Evolutionary conservation across 176 grass and related monocot species (phyloP).

Genomic region (Oryza brachyantha): DNA sequence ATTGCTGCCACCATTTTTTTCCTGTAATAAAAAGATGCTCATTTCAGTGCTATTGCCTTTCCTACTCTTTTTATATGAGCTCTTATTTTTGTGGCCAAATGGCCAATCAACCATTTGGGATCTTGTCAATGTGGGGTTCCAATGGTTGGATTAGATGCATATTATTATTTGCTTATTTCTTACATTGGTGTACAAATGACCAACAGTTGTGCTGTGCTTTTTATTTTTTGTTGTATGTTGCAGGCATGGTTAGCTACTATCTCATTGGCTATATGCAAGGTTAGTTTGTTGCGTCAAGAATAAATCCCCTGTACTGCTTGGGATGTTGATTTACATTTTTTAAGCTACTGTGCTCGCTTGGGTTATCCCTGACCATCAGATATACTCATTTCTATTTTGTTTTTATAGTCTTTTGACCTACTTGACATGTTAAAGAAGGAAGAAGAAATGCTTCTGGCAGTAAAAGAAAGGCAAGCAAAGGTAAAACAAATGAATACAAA

Average conservation of each 20-base stretch:
- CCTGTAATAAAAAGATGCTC: not conserved
- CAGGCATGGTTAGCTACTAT: slow-evolving; percentile 76
- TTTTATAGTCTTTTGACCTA: slow-evolving; percentile 74
- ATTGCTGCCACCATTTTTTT: not conserved
- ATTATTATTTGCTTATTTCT: not conserved
- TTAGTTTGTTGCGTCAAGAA: slow-evolving; percentile 30
- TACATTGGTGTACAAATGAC: not conserved
- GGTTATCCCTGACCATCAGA: not conserved
- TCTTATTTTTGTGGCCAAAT: not conserved
- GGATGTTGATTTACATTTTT: not conserved
- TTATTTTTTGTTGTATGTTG: slow-evolving; percentile 31
- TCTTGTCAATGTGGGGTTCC: not conserved
- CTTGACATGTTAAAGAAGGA: slow-evolving; percentile 90
- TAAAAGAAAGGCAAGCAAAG: slow-evolving; percentile 75
- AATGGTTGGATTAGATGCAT: not conserved
- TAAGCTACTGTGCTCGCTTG: not conserved
- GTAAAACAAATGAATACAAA: slow-evolving; percentile 24
- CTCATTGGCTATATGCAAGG: slow-evolving; percentile 76
- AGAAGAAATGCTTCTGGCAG: slow-evolving; percentile 79
- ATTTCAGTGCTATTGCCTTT: not conserved
- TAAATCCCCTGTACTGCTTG: not conserved
- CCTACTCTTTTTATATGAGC: not conserved
- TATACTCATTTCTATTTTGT: not conserved
- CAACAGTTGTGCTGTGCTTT: not conserved
- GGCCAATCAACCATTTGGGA: not conserved